Evolutionary conservation across 2,329 filamentous ascomycete species (phyloP).

Genomic region (Sclerotinia spermophila): DNA sequence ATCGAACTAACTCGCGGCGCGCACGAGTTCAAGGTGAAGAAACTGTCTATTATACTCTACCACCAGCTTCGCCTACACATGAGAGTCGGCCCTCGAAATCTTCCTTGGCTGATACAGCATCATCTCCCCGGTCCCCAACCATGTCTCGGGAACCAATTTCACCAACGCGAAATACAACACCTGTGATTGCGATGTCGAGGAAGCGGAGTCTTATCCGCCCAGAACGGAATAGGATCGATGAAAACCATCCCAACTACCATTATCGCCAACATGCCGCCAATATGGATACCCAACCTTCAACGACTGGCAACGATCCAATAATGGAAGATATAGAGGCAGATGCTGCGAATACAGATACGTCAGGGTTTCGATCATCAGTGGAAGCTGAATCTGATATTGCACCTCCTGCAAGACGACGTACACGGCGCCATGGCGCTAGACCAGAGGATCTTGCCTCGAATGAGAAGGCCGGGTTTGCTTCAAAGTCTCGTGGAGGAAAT

Average conservation of each 20-base stretch:
- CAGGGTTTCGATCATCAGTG: slow-evolving; percentile 34
- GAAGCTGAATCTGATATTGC: slow-evolving; percentile 33
- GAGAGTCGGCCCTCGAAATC: slow-evolving; percentile 55
- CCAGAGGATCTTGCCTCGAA: slow-evolving; percentile 25
- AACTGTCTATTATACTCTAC: slow-evolving; percentile 43
- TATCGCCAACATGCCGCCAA: slow-evolving; percentile 93
- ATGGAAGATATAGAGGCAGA: slow-evolving; percentile 69
- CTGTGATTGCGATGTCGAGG: slow-evolving; percentile 48
- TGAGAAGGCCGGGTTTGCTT: slow-evolving; percentile 33
- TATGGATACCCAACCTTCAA: slow-evolving; percentile 85
- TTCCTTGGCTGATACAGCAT: slow-evolving; percentile 57
- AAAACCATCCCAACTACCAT: slow-evolving; percentile 89
- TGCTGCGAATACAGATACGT: slow-evolving; percentile 32
- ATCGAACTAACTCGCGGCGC: slow-evolving; percentile 65
- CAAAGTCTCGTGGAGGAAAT: slow-evolving; percentile 26
- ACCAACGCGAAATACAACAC: slow-evolving; percentile 24
- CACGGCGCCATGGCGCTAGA: slow-evolving; percentile 26
- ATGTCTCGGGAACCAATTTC: slow-evolving; percentile 47
- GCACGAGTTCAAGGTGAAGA: slow-evolving; percentile 67
- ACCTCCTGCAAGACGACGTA: slow-evolving; percentile 28
- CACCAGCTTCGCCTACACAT: slow-evolving; percentile 37
- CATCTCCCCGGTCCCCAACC: slow-evolving; percentile 45
- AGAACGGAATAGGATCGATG: slow-evolving; percentile 80
- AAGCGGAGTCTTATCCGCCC: slow-evolving; percentile 89
- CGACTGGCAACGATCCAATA: slow-evolving; percentile 87